phyloP scores from a whole-genome alignment of 2,329 filamentous ascomycete species.

The Westerdykella sp. region DNA sequence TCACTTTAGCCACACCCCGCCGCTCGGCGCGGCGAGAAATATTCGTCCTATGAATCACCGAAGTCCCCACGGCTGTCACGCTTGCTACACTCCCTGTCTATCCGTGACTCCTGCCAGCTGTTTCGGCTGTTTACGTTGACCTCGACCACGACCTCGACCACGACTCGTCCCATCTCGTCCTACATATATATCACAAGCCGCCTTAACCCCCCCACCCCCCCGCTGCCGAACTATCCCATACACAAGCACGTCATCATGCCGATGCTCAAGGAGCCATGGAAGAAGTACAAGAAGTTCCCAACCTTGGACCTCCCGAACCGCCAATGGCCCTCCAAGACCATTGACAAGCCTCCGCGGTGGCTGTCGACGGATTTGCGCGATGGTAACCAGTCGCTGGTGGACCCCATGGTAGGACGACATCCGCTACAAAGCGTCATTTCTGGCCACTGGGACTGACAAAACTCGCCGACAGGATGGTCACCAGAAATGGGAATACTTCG shows the following conservation, averaged over 20 bases:
- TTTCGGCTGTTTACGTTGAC: background rate
- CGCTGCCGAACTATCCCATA: background rate
- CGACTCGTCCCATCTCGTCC: no score
- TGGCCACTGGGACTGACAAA: background rate
- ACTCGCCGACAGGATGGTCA: conserved; percentile 64
- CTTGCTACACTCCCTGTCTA: background rate
- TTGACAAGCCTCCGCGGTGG: conserved; percentile 85
- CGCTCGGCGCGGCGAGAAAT: background rate
- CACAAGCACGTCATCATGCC: conserved; percentile 26
- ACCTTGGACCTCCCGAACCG: conserved; percentile 62
- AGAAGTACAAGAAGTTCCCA: conserved; percentile 67
- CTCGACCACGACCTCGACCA: no score
- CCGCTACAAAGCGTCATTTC: background rate
- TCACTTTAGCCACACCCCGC: no score
- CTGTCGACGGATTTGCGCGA: conserved; percentile 83
- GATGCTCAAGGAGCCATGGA: conserved; percentile 66
- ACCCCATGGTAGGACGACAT: conserved; percentile 69
- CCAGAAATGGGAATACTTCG: conserved; percentile 92
- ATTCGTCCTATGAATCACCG: background rate
- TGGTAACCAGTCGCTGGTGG: conserved; percentile 87
- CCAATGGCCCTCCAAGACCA: conserved; percentile 76
- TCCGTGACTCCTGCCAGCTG: background rate
- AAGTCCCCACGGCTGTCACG: background rate
- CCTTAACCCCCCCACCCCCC: background rate
- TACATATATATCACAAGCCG: background rate